Evolutionary conservation across 768 basidiomycete species (phyloP).

Genomic region (Boletus tylopilopsis): DNA sequence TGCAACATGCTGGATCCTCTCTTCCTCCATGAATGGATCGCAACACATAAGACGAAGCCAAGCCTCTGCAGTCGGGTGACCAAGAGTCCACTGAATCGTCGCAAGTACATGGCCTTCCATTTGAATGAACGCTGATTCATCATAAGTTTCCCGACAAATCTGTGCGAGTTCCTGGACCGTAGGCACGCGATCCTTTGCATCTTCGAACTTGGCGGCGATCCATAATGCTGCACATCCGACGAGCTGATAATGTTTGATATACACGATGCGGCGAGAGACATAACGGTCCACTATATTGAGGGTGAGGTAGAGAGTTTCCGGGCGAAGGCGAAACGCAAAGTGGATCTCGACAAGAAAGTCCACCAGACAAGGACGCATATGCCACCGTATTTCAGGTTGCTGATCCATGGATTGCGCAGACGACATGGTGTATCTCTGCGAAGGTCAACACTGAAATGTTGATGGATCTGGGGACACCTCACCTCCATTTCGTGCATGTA

Average conservation of each 20-base stretch:
- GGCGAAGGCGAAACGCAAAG: slow-evolving; percentile 94
- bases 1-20: slow-evolving; percentile 91
- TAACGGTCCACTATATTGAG: slow-evolving; percentile 99
- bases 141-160: slow-evolving; percentile 95
- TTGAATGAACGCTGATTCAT: slow-evolving; percentile 96
- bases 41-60: slow-evolving; percentile 89
- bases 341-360: slow-evolving; percentile 99
- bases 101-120: slow-evolving; percentile 98
- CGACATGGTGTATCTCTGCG: slow-evolving; percentile 78
- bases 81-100: slow-evolving; percentile 95
- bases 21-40: slow-evolving; percentile 72
- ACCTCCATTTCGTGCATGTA: slow-evolving; percentile 99
- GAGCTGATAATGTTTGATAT: slow-evolving; percentile 98
- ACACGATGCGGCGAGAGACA: slow-evolving; percentile 96
- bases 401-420: slow-evolving; percentile 97
- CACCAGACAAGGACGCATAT: slow-evolving; percentile 98
- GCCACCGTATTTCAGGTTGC: slow-evolving; percentile 98
- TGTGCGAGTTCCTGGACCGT: slow-evolving; percentile 91
- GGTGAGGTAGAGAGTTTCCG: slow-evolving; percentile 97
- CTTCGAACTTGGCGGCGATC: slow-evolving; percentile 99
- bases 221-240: slow-evolving; percentile 98
- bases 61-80: slow-evolving; percentile 96
- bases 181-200: slow-evolving; percentile 97
- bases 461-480: slow-evolving; percentile 30
- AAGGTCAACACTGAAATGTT: slow-evolving; percentile 8